A percentile compares a stretch with the other conserved stretches of the same genome.
Evolutionary conservation across 2,329 filamentous ascomycete species (phyloP).

Genomic region (Aspergillus viridinutans): DNA sequence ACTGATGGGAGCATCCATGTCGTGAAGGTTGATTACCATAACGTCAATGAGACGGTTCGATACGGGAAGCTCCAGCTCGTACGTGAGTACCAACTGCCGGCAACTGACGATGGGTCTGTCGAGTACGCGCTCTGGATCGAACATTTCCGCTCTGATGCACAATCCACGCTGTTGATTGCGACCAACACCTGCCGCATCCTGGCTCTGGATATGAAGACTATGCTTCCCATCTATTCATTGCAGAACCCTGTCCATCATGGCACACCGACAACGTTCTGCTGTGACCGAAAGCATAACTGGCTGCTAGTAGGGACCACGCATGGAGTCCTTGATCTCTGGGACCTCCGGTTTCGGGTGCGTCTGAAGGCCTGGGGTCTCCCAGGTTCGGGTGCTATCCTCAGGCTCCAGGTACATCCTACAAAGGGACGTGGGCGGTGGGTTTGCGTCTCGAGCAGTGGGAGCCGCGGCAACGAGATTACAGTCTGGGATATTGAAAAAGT

Average conservation of each 20-base stretch:
- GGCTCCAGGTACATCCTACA: conserved; percentile 72
- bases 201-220: conserved; percentile 80
- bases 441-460: conserved; percentile 82
- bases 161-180: conserved; percentile 77
- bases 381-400: conserved; percentile 73
- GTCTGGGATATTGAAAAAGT: conserved; percentile 94
- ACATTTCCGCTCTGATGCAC: conserved; percentile 78
- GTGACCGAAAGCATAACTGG: conserved; percentile 85
- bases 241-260: conserved; percentile 90
- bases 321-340: conserved; percentile 90
- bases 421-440: conserved; percentile 79
- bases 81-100: conserved; percentile 69
- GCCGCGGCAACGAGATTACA: conserved; percentile 75
- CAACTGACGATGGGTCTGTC: conserved; percentile 36
- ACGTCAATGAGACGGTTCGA: conserved; percentile 56
- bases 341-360: conserved; percentile 86
- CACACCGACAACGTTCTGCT: conserved; percentile 82
- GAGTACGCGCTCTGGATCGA: conserved; percentile 88
- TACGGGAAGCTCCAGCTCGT: conserved; percentile 76
- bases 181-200: conserved; percentile 82
- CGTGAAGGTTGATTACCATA: conserved; percentile 70
- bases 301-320: conserved; percentile 86
- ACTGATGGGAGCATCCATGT: conserved; percentile 87
- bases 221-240: conserved; percentile 74
- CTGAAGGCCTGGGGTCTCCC: conserved; percentile 85